Base-by-base conservation (phyloP, 768 basidiomycete genomes). In the Tephrocybe sp. region DNA sequence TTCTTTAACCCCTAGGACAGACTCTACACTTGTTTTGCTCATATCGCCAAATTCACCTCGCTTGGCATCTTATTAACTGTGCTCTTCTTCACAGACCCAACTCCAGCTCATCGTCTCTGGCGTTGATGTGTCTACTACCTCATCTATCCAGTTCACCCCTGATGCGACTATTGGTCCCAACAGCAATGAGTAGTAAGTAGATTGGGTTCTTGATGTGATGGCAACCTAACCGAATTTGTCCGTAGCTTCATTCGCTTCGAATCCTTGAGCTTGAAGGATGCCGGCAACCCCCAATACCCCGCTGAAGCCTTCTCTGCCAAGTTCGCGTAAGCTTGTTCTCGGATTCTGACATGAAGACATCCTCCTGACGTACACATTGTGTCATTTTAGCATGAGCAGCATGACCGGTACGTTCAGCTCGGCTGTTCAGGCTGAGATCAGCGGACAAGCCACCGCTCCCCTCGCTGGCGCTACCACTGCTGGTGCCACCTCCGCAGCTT, bases 231-330 rank as follows among this genome's bases (percentile, higher is more conserved):
- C 39, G 35, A 51, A 36, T 60, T 49, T 5, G 16, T 16, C 19
- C 48, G 2, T 51, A 89, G 87, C 73, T 94, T 94, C 73, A 78
- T 94, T 62, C 88, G 89, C 42, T 69, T 88, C 61, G 78, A 87
- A 51, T 91, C 90, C 0, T 56, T 75, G 32, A 59, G 33, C 48
- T 57, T 79, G 39, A 85, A 75, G 64, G 81, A 87, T 63, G 41
- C 81, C 23, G 60, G 62, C 2, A 63, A 77, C 49, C 68, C 84
- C 12, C 71, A 78, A 48, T 87, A 72, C 70, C 78, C 77, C 3
- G 79, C 76, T 39, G 71, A 85, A 55, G 82, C 89, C 0, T 95
- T 92, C 75, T 90, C 89, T 6, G 78, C 91, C 56, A 80, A 79
- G 60, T 93, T 91, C 74, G 71, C 72, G 90, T 92, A 62, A 56